Evolutionary conservation across 345 rosid species (phyloP).

Genomic region (Geranium rotundifolium): DNA sequence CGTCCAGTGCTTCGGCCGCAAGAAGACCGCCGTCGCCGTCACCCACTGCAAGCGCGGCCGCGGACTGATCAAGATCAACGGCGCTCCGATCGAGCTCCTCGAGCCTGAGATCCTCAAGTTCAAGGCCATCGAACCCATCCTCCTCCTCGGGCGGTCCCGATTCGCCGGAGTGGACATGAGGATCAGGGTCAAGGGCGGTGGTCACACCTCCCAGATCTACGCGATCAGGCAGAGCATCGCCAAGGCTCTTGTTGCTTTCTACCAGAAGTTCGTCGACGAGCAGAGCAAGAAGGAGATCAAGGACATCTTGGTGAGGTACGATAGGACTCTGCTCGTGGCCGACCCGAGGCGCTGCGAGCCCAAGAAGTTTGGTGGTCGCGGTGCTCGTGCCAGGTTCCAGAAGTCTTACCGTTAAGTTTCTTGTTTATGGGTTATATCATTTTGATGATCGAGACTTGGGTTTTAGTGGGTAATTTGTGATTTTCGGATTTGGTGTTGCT

Average conservation of each 20-base stretch:
- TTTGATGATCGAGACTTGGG: too few species aligned
- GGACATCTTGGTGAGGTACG: slow-evolving; percentile 69
- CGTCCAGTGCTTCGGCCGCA: slow-evolving; percentile 73
- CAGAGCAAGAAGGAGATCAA: slow-evolving; percentile 86
- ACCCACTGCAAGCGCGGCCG: slow-evolving; percentile 71
- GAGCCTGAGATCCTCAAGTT: slow-evolving; percentile 75
- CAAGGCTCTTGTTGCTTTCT: slow-evolving; percentile 69
- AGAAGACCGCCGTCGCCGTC: slow-evolving; percentile 80
- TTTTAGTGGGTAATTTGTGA: too few species aligned
- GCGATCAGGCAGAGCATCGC: slow-evolving; percentile 92
- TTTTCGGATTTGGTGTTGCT: too few species aligned
- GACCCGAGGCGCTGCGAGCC: slow-evolving; percentile 91
- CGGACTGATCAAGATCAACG: slow-evolving; percentile 71
- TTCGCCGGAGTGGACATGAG: slow-evolving; percentile 68
- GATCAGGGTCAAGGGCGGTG: slow-evolving; percentile 62
- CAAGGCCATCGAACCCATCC: slow-evolving; percentile 68
- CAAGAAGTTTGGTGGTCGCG: slow-evolving; percentile 88
- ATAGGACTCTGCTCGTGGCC: slow-evolving; percentile 75
- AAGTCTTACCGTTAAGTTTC: slow-evolving; percentile 63
- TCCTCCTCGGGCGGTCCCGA: slow-evolving; percentile 66
- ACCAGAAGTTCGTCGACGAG: slow-evolving; percentile 84
- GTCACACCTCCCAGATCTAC: slow-evolving; percentile 71
- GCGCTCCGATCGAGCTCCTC: slow-evolving; percentile 62
- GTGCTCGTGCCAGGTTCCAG: slow-evolving; percentile 88
- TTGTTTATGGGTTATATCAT: too few species aligned